Percentiles rank a stretch among this genome's conserved stretches.
phyloP scores from a whole-genome alignment of 305 asterid genomes.

The Rubia peregrina region DNA sequence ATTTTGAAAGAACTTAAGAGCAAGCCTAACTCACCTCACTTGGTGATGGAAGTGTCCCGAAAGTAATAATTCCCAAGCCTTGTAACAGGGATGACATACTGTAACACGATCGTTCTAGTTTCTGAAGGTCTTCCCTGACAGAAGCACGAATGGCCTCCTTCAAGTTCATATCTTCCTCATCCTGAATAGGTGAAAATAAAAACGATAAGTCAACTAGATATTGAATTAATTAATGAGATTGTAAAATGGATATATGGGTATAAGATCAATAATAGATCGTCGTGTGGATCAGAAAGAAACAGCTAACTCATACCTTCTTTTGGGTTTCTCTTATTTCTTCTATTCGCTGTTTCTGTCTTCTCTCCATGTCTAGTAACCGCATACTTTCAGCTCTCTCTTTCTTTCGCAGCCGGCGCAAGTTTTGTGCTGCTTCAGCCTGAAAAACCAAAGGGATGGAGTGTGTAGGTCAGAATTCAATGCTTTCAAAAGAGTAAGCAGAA shows the following conservation, averaged over 20 bases:
- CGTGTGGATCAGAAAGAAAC: slow-evolving; percentile 9
- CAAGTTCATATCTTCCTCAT: slow-evolving; percentile 74
- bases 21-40: slow-evolving; percentile 47
- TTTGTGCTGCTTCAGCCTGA: slow-evolving; percentile 88
- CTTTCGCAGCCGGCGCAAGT: slow-evolving; percentile 43
- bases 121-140: slow-evolving; percentile 53
- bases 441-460: slow-evolving; percentile 8
- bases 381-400: slow-evolving; percentile 65
- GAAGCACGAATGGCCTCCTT: slow-evolving; percentile 73
- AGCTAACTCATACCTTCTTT: slow-evolving; percentile 49
- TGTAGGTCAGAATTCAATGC: neutral
- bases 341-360: slow-evolving; percentile 79
- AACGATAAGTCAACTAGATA: slow-evolving; percentile 3
- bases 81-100: slow-evolving; percentile 72
- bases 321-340: slow-evolving; percentile 75
- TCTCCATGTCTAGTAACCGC: slow-evolving; percentile 86
- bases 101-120: slow-evolving; percentile 49
- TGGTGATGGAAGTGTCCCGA: slow-evolving; percentile 45
- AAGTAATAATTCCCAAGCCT: slow-evolving; percentile 41
- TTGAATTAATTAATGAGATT: neutral
- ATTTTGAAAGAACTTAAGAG: slow-evolving; percentile 2
- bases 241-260: neutral
- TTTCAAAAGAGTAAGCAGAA: neutral
- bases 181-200: slow-evolving; percentile 36
- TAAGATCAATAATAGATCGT: neutral